Conservation (phyloP, 164 flowering plant genomes). For the Berberis vulgaris region DNA sequence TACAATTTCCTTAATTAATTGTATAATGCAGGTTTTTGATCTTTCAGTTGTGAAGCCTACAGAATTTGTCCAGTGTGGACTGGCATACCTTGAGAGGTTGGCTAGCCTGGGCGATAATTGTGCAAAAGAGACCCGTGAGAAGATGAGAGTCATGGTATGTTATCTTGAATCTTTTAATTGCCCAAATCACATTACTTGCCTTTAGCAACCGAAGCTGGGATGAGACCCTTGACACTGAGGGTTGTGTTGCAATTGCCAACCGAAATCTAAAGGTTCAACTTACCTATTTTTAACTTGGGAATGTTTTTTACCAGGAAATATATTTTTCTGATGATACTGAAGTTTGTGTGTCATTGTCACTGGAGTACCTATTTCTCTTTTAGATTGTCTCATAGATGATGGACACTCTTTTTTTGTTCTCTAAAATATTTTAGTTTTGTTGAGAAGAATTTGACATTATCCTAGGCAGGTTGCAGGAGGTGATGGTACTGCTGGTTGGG, state of each 20-base stretch:
- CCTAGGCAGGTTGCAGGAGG: slow-evolving; percentile 90
- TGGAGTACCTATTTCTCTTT: too few relatives aligned
- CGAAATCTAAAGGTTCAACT: too few relatives aligned
- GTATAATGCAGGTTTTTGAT: slow-evolving; percentile 73
- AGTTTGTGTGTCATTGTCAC: too few relatives aligned
- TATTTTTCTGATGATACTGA: too few relatives aligned
- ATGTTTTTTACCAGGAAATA: too few relatives aligned
- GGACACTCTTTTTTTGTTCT: background rate
- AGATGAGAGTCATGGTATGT: slow-evolving; percentile 79
- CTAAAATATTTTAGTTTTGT: background rate
- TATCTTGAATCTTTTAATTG: background rate
- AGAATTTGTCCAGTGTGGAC: slow-evolving; percentile 73
- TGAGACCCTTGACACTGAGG: too few relatives aligned
- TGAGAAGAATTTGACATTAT: slow-evolving; percentile 5
- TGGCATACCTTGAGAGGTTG: slow-evolving; percentile 73
- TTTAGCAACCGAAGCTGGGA: too few relatives aligned
- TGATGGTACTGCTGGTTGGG: slow-evolving; percentile 99
- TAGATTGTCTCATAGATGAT: background rate
- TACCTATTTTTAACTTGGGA: too few relatives aligned
- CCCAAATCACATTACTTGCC: background rate
- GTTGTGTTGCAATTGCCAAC: too few relatives aligned
- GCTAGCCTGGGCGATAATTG: slow-evolving; percentile 60
- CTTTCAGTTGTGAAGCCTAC: slow-evolving; percentile 74
- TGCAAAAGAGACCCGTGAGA: slow-evolving; percentile 75
- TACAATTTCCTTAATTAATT: background rate